Evolutionary conservation across 768 basidiomycete genomes (phyloP).

Genomic region (Leccinum imitatum): DNA sequence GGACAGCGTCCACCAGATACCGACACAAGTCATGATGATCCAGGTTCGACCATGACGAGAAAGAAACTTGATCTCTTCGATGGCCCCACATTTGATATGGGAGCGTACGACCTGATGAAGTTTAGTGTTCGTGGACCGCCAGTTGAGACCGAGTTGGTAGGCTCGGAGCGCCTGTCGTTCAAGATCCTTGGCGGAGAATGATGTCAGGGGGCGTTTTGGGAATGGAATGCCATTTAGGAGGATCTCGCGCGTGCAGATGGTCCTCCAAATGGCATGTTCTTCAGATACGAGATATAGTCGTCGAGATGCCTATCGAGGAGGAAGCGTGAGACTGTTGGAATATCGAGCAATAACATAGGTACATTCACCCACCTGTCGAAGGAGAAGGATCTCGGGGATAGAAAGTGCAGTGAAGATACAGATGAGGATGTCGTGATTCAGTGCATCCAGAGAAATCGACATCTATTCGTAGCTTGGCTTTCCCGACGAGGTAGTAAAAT

Average conservation of each 20-base stretch:
- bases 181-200: conserved; percentile 43
- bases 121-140: conserved; percentile 35
- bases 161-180: conserved; percentile 45
- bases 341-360: not conserved
- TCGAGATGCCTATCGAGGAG: conserved; percentile 46
- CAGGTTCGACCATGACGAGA: conserved; percentile 43
- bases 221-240: conserved; percentile 52
- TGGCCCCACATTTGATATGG: conserved; percentile 38
- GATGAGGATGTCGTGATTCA: conserved; percentile 42
- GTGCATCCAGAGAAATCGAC: conserved; percentile 19
- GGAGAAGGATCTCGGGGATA: conserved; percentile 41
- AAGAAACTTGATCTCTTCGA: conserved; percentile 56
- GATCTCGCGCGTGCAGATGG: conserved; percentile 45
- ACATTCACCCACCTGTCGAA: conserved; percentile 41
- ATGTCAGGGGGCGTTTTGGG: conserved; percentile 35
- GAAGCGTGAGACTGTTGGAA: not conserved
- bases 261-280: conserved; percentile 57
- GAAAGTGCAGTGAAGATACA: conserved; percentile 34
- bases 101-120: conserved; percentile 21
- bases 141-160: conserved; percentile 47
- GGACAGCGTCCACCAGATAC: conserved; percentile 59
- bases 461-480: conserved; percentile 10
- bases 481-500: not conserved
- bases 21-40: conserved; percentile 54
- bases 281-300: conserved; percentile 44